These are phyloP conservation scores for Colletotrichum simmondsii DNA, from an alignment of 2,329 filamentous ascomycete genomes.

Conservation along the genomic window DNA sequence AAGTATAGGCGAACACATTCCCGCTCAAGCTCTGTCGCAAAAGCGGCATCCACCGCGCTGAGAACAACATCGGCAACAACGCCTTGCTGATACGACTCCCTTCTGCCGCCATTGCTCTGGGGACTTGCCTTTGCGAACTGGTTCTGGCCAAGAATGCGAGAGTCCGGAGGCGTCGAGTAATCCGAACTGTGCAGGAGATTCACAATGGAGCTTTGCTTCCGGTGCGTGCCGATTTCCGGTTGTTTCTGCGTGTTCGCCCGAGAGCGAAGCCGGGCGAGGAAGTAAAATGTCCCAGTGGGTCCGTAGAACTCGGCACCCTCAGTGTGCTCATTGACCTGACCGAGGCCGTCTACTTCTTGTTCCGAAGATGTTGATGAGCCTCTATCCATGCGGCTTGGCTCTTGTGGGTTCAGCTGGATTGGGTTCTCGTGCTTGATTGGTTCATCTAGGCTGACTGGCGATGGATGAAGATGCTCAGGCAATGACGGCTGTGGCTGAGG, in stretches of 20 bases:
- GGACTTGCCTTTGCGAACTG: conserved; percentile 18
- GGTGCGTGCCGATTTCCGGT: background rate
- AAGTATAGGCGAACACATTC: conserved; percentile 39
- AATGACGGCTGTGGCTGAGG: background rate
- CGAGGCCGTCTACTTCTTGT: conserved; percentile 32
- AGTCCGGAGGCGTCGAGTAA: conserved; percentile 33
- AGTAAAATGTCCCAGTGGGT: conserved; percentile 33
- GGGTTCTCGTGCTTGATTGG: conserved; percentile 17
- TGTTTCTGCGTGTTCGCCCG: conserved; percentile 27
- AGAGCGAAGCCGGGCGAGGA: conserved; percentile 28
- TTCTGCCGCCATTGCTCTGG: background rate
- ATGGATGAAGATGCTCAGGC: conserved; percentile 18
- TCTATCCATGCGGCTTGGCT: background rate
- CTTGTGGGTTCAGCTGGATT: background rate
- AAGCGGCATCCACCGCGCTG: background rate
- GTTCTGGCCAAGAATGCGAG: conserved; percentile 5
- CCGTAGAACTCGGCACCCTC: conserved; percentile 35
- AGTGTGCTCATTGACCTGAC: conserved; percentile 31
- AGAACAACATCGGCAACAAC: background rate
- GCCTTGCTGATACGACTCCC: conserved; percentile 4
- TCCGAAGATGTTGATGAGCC: conserved; percentile 21
- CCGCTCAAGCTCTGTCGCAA: conserved; percentile 29
- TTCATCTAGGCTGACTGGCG: conserved; percentile 25
- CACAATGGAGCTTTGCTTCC: conserved; percentile 32
- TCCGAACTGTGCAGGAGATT: conserved; percentile 37